Conservation (phyloP, 306 rosid genomes). For the Citrullus amarus region DNA sequence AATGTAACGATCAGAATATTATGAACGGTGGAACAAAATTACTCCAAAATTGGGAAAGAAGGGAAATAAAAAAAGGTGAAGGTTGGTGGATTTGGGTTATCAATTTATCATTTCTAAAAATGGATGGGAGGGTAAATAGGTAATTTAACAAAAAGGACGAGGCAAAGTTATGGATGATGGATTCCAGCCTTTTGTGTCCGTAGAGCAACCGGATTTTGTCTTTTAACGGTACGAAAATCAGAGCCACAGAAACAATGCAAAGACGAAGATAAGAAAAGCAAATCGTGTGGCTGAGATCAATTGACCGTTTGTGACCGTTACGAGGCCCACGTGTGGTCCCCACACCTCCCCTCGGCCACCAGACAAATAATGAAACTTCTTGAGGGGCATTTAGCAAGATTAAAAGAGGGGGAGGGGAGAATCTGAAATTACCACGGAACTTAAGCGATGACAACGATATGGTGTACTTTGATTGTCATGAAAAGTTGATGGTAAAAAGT, state of each 20-base stretch:
- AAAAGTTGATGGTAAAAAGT: neutral
- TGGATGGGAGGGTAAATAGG: neutral
- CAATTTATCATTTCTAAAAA: neutral
- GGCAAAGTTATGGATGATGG: neutral
- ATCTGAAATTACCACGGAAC: neutral
- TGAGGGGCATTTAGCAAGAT: neutral
- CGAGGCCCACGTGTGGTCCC: slow-evolving; percentile 6
- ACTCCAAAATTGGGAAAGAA: neutral
- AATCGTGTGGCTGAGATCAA: slow-evolving; percentile 11
- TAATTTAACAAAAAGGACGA: neutral
- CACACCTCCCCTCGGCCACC: neutral
- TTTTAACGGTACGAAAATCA: slow-evolving; percentile 20
- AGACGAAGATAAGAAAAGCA: neutral
- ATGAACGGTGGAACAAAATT: neutral
- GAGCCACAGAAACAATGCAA: slow-evolving; percentile 9
- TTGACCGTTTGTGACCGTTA: slow-evolving; percentile 37
- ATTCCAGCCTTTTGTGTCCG: neutral
- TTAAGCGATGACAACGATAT: neutral
- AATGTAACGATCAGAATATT: neutral
- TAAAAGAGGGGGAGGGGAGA: neutral
- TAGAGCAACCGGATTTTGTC: neutral
- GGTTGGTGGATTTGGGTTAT: neutral
- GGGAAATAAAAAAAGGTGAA: neutral
- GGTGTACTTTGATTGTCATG: neutral
- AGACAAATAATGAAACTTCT: neutral